Evolutionary conservation across 805 yeast species (phyloP).

Genomic region (Priceomyces castillae): DNA sequence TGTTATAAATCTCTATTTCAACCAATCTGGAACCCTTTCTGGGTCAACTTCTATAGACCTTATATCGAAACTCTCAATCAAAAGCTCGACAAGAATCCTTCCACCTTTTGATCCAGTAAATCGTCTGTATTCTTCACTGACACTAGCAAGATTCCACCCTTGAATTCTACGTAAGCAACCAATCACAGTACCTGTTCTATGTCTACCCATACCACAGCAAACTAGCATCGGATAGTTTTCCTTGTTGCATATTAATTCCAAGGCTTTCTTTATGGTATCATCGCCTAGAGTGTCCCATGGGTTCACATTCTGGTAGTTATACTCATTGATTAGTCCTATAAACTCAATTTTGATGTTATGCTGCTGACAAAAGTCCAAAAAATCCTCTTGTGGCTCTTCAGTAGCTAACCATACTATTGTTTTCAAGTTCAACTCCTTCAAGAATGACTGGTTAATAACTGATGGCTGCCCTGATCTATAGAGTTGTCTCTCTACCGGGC

Average conservation of each 20-base stretch:
- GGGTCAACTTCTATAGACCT: slow-evolving; percentile 32
- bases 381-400: slow-evolving; percentile 91
- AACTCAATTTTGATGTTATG: slow-evolving; percentile 75
- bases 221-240: slow-evolving; percentile 82
- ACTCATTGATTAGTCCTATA: slow-evolving; percentile 75
- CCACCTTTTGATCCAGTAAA: slow-evolving; percentile 94
- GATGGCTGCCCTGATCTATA: slow-evolving; percentile 95
- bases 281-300: slow-evolving; percentile 97
- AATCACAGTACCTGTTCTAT: slow-evolving; percentile 93
- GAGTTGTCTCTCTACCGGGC: slow-evolving; percentile 86
- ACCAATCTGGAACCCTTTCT: slow-evolving; percentile 31
- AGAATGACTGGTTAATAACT: slow-evolving; percentile 84
- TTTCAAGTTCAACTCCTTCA: slow-evolving; percentile 67
- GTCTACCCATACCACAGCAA: slow-evolving; percentile 98
- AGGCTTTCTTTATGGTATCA: slow-evolving; percentile 71
- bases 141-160: slow-evolving; percentile 94
- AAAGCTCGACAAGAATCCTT: slow-evolving; percentile 82
- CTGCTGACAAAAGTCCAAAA: slow-evolving; percentile 75
- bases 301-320: slow-evolving; percentile 46
- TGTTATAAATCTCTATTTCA: slow-evolving; percentile 9
- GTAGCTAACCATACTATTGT: slow-evolving; percentile 92
- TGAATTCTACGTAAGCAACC: slow-evolving; percentile 91
- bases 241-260: slow-evolving; percentile 68
- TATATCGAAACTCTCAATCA: slow-evolving; percentile 63
- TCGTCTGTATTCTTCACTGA: slow-evolving; percentile 89